Evolutionary conservation across 352 stramenopile species (phyloP), one percentile per base, ranked within the genome.

Genomic region (Phytophthora meadii): DNA sequence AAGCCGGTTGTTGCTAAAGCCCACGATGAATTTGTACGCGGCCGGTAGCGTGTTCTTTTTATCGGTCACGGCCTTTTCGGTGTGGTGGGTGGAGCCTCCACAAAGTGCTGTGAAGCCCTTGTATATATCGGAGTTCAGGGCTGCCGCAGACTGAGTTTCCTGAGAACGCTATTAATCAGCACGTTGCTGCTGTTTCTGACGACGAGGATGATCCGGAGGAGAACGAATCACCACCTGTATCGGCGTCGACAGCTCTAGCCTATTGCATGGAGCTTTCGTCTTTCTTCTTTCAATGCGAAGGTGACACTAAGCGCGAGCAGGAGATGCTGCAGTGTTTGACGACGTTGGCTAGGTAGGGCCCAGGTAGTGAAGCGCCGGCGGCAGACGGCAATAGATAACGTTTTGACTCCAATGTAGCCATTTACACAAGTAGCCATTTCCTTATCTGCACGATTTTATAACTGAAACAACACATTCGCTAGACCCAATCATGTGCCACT

Each of bases 271-370:
- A 50, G 39, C 39, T 59, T 30, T 59, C 39, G n/a, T 47, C 28
- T 3, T 62, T 62, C 32, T 34, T 61, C 14, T 62, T 54, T n/a
- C 54, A 62, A n/a, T 54, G 54, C 47, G 54, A 47, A 41, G 44
- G 32, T 7, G 32, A 54, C 6, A 62, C 32, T 12, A 47, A 52
- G 10, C 44, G 24, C 5, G 32, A 62, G 22, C 32, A 62, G 15
- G 42, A 54, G 48, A 62, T 62, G 54, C 45, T 62, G 42, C 37
- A 59, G 24, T 27, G 3, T 4, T 41, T 59, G 37, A 59, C 39
- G 8, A 28, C 11, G 14, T 6, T 59, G 32, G 52, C 15, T 40
- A 49, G 52, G 19, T n/a, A n/a, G n/a, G n/a, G 22, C 52, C 14
- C 52, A 59, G 40, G 24, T 50, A 22, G 39, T 49, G 36, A 48